Evolutionary conservation across 305 asterid species (phyloP).

Genomic region (Fraxinus sp.): DNA sequence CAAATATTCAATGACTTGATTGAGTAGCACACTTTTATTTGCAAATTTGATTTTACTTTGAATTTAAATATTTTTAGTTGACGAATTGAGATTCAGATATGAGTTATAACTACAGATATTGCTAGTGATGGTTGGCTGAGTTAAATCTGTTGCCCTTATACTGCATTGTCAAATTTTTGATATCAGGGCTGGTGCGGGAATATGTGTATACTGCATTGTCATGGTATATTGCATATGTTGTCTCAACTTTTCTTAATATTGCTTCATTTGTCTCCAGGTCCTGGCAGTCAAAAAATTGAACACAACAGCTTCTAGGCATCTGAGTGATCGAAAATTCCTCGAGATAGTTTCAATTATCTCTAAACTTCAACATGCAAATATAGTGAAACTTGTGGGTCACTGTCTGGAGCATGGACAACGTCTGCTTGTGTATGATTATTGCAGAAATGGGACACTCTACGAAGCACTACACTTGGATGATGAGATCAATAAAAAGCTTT

Average conservation of each 20-base stretch:
- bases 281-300: slow-evolving; percentile 87
- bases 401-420: slow-evolving; percentile 85
- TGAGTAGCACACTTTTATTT: not conserved
- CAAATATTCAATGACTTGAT: not conserved
- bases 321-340: slow-evolving; percentile 63
- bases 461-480: slow-evolving; percentile 78
- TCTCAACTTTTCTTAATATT: slow-evolving; percentile 7
- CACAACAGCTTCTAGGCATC: slow-evolving; percentile 40
- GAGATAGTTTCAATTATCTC: slow-evolving; percentile 63
- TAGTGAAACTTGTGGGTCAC: slow-evolving; percentile 72
- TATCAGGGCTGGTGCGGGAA: not conserved
- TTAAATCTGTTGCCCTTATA: not conserved
- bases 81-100: not conserved
- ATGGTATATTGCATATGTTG: not conserved
- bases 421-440: slow-evolving; percentile 67
- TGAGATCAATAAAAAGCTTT: slow-evolving; percentile 61
- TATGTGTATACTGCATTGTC: not conserved
- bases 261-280: slow-evolving; percentile 41
- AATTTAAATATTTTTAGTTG: not conserved
- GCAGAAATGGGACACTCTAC: slow-evolving; percentile 67
- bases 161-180: not conserved
- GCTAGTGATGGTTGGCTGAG: not conserved
- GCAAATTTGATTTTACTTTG: not conserved
- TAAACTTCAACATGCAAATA: slow-evolving; percentile 58
- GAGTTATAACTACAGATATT: not conserved